Conservation (phyloP, 495 filamentous ascomycete species). For the Xylaria grammica region DNA sequence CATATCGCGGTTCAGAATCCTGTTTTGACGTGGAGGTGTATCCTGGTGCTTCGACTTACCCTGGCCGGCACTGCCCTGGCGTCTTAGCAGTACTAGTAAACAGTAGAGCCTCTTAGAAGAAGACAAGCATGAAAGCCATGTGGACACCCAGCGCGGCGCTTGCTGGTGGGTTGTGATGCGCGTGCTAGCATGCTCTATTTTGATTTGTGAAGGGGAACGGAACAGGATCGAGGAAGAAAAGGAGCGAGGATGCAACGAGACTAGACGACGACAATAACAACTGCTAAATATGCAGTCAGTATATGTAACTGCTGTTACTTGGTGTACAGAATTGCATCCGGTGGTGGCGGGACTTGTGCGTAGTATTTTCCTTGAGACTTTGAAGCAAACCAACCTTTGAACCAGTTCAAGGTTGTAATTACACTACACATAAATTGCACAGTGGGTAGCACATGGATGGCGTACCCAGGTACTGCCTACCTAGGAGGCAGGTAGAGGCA, state of each 20-base stretch:
- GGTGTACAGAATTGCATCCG: too few species aligned
- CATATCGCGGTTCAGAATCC: slow-evolving; percentile 11
- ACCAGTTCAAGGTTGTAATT: too few species aligned
- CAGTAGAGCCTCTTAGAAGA: slow-evolving; percentile 13
- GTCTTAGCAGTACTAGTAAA: slow-evolving; percentile 3
- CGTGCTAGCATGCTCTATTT: slow-evolving; percentile 9
- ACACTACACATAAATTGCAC: too few species aligned
- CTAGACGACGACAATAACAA: too few species aligned
- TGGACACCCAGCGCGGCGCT: slow-evolving; percentile 10
- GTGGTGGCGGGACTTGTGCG: too few species aligned
- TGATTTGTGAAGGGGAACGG: slow-evolving; percentile 4
- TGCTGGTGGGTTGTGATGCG: slow-evolving; percentile 3
- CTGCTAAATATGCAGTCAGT: too few species aligned
- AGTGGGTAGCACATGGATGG: too few species aligned
- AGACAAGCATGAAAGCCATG: slow-evolving; percentile 9
- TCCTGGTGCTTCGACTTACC: slow-evolving; percentile 9
- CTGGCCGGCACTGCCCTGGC: neutral
- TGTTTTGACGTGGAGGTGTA: slow-evolving; percentile 1
- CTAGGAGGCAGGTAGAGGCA: too few species aligned
- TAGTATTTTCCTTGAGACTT: too few species aligned
- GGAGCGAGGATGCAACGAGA: neutral
- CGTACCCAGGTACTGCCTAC: too few species aligned
- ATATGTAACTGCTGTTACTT: too few species aligned
- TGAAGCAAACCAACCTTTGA: too few species aligned
- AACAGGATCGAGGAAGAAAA: neutral